Conservation (phyloP, 805 yeast species). For the Yarrowia osloensis region DNA sequence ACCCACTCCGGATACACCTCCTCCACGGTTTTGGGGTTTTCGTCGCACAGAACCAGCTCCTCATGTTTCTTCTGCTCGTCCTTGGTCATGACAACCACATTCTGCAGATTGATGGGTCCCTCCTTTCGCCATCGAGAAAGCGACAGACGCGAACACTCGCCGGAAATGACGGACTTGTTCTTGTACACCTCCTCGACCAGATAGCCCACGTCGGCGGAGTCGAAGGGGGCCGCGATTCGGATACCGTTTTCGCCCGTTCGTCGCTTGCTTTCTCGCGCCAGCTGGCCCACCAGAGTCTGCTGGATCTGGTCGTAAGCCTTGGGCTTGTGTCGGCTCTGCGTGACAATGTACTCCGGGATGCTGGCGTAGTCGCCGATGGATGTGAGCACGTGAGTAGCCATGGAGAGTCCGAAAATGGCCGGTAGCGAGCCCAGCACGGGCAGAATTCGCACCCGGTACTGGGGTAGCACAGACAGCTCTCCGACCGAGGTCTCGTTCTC, state of each 20-base stretch:
- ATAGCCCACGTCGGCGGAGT: constrained; percentile 69
- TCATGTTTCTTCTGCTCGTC: constrained; percentile 87
- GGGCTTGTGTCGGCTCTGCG: constrained; percentile 69
- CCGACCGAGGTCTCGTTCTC: constrained; percentile 51
- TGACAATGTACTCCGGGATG: constrained; percentile 46
- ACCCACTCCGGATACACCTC: constrained; percentile 67
- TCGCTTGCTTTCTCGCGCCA: constrained; percentile 44
- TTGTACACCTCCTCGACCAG: constrained; percentile 88
- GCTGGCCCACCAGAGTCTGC: constrained; percentile 85
- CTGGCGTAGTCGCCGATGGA: constrained; percentile 69
- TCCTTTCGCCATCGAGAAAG: constrained; percentile 82
- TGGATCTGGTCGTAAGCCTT: constrained; percentile 82
- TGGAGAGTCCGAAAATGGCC: constrained; percentile 88
- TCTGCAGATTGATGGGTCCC: constrained; percentile 65
- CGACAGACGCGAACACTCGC: constrained; percentile 75
- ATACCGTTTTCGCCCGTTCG: constrained; percentile 67
- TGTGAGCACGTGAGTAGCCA: constrained; percentile 82
- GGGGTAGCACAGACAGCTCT: constrained; percentile 80
- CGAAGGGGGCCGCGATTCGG: constrained; percentile 63
- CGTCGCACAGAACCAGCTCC: constrained; percentile 55
- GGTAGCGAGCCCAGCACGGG: constrained; percentile 98
- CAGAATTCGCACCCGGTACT: constrained; percentile 89
- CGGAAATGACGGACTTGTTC: constrained; percentile 87
- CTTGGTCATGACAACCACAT: constrained; percentile 83
- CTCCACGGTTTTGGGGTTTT: constrained; percentile 61